phyloP scores from a whole-genome alignment of 2,329 filamentous ascomycete genomes.

The Pseudogymnoascus sp. region DNA sequence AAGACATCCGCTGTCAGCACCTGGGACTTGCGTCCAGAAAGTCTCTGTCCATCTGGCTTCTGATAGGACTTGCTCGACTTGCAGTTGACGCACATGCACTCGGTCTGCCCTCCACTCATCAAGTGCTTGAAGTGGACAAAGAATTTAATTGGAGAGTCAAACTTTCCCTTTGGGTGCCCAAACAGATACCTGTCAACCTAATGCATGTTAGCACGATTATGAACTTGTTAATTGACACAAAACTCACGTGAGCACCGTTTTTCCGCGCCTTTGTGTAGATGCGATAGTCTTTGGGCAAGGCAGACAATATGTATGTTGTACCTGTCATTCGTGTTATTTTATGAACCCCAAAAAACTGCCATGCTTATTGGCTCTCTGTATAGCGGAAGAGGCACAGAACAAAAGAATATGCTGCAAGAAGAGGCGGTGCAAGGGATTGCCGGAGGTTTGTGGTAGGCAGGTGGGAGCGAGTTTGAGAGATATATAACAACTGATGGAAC shows the following conservation, averaged over 20 bases:
- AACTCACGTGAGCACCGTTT: neutral
- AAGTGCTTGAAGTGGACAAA: constrained; percentile 11
- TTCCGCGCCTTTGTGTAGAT: neutral
- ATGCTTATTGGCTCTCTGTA: neutral
- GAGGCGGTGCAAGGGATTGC: neutral
- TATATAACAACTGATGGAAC: neutral
- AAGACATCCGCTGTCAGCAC: neutral
- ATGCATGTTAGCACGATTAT: neutral
- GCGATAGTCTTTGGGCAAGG: neutral
- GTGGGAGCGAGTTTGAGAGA: neutral
- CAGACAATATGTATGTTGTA: neutral
- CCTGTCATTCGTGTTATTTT: neutral
- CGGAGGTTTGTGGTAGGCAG: neutral
- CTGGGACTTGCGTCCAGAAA: neutral
- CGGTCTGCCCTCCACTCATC: constrained; percentile 7
- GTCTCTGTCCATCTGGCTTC: neutral
- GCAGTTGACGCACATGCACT: constrained; percentile 11
- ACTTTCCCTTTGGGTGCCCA: constrained; percentile 10
- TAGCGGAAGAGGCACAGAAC: neutral
- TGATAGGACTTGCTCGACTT: neutral
- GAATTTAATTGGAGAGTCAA: constrained; percentile 13
- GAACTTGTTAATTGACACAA: neutral
- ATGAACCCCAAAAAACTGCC: neutral
- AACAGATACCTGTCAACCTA: constrained; percentile 12
- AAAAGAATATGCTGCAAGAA: neutral